Conservation (phyloP, 1,284 basidiomycete genomes). For the Vanrija sp. region DNA sequence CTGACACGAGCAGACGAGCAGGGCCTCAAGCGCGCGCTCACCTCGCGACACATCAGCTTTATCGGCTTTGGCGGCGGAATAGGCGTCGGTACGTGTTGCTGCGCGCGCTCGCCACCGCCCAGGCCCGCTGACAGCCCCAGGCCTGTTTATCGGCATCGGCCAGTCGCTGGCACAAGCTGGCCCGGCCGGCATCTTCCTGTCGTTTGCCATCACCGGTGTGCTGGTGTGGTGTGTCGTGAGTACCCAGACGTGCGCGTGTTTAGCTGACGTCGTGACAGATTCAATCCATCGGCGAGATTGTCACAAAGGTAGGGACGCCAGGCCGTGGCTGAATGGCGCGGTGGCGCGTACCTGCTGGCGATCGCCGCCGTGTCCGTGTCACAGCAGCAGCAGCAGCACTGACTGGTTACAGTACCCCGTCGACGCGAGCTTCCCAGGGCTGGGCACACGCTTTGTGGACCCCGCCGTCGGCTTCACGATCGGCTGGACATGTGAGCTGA, state of each 20-base stretch:
- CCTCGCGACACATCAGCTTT: slow-evolving; percentile 9
- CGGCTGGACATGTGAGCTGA: slow-evolving; percentile 63
- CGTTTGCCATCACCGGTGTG: slow-evolving; percentile 10
- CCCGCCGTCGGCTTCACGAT: slow-evolving; percentile 73
- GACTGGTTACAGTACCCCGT: slow-evolving; percentile 7
- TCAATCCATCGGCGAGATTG: slow-evolving; percentile 13
- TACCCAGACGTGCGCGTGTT: neutral
- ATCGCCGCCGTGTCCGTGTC: neutral
- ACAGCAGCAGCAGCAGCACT: neutral
- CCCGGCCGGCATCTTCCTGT: slow-evolving; percentile 8
- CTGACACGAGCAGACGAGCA: neutral
- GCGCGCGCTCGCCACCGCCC: neutral
- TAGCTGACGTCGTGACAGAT: neutral
- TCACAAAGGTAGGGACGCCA: slow-evolving; percentile 1
- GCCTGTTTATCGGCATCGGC: slow-evolving; percentile 13
- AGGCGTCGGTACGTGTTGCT: neutral
- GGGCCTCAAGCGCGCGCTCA: slow-evolving; percentile 4
- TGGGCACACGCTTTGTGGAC: slow-evolving; percentile 45
- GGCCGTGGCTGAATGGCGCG: too few relatives aligned
- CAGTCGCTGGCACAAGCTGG: slow-evolving; percentile 3
- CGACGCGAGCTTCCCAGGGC: slow-evolving; percentile 12
- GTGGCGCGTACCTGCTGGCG: too few relatives aligned
- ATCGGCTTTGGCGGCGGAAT: slow-evolving; percentile 16
- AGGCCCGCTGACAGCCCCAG: neutral
- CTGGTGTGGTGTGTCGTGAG: slow-evolving; percentile 11